Base-by-base conservation (phyloP, 495 filamentous ascomycete species). In the Aspergillus ostianus region DNA sequence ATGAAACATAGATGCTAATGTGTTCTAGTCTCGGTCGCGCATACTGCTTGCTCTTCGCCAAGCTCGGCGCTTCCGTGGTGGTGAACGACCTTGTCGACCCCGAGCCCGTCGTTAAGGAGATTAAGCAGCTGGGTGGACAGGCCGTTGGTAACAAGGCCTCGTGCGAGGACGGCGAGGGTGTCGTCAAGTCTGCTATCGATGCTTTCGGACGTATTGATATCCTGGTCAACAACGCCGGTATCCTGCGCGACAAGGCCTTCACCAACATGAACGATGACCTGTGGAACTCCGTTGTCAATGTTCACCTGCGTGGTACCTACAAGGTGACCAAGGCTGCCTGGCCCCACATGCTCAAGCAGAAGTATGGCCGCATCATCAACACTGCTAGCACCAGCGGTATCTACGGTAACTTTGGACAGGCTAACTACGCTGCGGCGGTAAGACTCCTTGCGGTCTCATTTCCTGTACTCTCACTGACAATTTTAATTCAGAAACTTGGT, bases 391-490 rank as follows among this genome's bases (percentile, higher is more conserved):
- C 94, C 44, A 93, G 89, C 70, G 94, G 94, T 76, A 97, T 98
- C 77, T 98, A 98, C 67, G 94, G 94, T 64, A 98, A 97, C 82
- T 98, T 98, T 67, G 94, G 94, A 56, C 94, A 98, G 79, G 92
- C 94, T 67, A 98, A 98, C 80, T 98, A 98, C 74, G 86, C 94
- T 54, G 89, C 93, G 55, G 94, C 95, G 19, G 85, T 89, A 85
- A 73, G 85, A 77, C n/a, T 30, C 6, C 52, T 54, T 6, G 36
- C 53, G 32, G 36, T 2, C 29, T n/a, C 15, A 52, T 13, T 17
- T 58, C 13, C 27, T 26, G 49, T 18, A 30, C 32, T 55, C 21
- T 17, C 49, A 54, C 64, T 70, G 60, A 71, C 29, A 13, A 13
- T 41, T 19, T 47, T 15, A 9, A 9, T 32, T 23, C 54, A 64